A percentile compares a stretch with the other conserved stretches of the same genome.
Evolutionary conservation across 768 basidiomycete species (phyloP).

Genomic region (Russula sp.): DNA sequence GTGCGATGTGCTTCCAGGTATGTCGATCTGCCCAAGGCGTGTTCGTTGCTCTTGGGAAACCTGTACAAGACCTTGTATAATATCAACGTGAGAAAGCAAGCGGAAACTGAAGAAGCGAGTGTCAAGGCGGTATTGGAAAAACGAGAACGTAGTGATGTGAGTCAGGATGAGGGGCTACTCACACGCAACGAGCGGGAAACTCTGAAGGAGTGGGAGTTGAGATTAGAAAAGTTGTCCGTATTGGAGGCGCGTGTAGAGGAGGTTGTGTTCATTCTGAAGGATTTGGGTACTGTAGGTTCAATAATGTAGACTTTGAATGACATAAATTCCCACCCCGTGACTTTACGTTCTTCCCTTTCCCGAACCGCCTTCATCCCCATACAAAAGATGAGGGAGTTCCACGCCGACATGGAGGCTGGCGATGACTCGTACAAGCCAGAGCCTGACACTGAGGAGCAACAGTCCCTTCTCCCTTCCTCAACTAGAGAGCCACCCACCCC

Average conservation of each 20-base stretch:
- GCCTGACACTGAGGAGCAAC: slow-evolving; percentile 17
- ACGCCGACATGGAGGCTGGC: slow-evolving; percentile 8
- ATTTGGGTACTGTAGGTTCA: slow-evolving; percentile 36
- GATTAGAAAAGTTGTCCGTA: slow-evolving; percentile 64
- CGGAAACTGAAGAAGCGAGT: slow-evolving; percentile 60
- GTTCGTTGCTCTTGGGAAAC: slow-evolving; percentile 63
- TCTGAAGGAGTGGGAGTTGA: slow-evolving; percentile 65
- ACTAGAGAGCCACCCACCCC: slow-evolving; percentile 24
- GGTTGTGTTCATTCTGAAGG: slow-evolving; percentile 82
- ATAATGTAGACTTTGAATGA: background rate
- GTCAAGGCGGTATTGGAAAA: slow-evolving; percentile 74
- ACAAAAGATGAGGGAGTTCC: background rate
- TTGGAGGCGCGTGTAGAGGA: slow-evolving; percentile 85
- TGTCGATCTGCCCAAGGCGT: slow-evolving; percentile 80
- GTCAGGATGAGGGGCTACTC: slow-evolving; percentile 61
- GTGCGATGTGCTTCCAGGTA: slow-evolving; percentile 48
- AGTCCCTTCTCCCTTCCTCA: slow-evolving; percentile 24
- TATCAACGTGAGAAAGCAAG: slow-evolving; percentile 61
- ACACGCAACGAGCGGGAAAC: slow-evolving; percentile 70
- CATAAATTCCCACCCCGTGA: background rate
- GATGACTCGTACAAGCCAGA: slow-evolving; percentile 15
- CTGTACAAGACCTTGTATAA: slow-evolving; percentile 91
- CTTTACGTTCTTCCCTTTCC: background rate
- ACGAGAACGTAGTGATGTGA: slow-evolving; percentile 76
- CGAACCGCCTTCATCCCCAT: background rate